These are phyloP conservation scores for Pseudonectria buxi DNA, from an alignment of 2,329 filamentous ascomycete genomes.

Conservation along the genomic window DNA sequence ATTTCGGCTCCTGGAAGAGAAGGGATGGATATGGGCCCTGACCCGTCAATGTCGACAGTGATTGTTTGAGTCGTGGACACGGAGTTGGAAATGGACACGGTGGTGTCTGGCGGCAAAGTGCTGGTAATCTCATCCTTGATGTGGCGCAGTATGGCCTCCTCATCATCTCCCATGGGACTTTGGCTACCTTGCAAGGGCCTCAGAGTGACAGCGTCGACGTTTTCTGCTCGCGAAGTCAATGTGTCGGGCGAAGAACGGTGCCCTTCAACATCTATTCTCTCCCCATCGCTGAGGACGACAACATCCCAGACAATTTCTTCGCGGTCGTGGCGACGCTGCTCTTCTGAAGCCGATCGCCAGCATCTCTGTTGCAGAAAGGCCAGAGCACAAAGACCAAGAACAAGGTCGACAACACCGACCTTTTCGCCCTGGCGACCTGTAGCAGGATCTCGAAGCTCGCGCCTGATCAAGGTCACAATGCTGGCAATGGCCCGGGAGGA, in stretches of 20 bases:
- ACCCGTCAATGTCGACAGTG: slow-evolving; percentile 55
- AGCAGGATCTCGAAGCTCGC: slow-evolving; percentile 58
- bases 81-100: slow-evolving; percentile 54
- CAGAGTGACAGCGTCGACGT: background rate
- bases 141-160: slow-evolving; percentile 36
- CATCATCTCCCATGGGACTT: slow-evolving; percentile 18
- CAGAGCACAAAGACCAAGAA: slow-evolving; percentile 53
- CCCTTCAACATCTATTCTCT: slow-evolving; percentile 46
- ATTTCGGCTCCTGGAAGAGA: slow-evolving; percentile 54
- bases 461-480: slow-evolving; percentile 56
- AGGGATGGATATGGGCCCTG: slow-evolving; percentile 42
- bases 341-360: slow-evolving; percentile 43
- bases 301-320: slow-evolving; percentile 62
- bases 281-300: slow-evolving; percentile 53
- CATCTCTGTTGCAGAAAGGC: slow-evolving; percentile 56
- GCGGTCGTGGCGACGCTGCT: slow-evolving; percentile 37
- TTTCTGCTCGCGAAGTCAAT: slow-evolving; percentile 1
- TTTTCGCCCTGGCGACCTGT: slow-evolving; percentile 53
- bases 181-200: background rate
- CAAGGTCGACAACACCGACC: slow-evolving; percentile 54
- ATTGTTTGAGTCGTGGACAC: slow-evolving; percentile 56
- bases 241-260: slow-evolving; percentile 2
- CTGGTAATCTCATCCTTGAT: slow-evolving; percentile 49
- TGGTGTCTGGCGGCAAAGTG: slow-evolving; percentile 47
- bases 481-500: slow-evolving; percentile 61